phyloP scores from a whole-genome alignment of 129 eudicot species.

The carrot (Daucus carota) region DNA sequence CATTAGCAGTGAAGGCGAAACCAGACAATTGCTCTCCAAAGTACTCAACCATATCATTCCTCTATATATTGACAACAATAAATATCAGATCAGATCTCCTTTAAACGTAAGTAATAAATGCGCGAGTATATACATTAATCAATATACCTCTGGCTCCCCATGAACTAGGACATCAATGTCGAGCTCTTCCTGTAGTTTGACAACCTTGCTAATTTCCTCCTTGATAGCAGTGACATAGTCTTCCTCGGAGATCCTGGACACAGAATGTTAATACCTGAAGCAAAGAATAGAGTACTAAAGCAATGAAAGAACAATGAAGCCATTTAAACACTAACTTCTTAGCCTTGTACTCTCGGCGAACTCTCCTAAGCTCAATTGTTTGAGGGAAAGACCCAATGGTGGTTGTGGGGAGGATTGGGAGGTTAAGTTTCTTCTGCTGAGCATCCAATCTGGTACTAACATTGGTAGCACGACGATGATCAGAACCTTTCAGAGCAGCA shows the following conservation, averaged over 20 bases:
- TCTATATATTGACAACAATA: conserved; percentile 18
- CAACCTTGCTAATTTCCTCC: conserved; percentile 71
- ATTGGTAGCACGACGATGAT: conserved; percentile 95
- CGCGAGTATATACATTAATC: neutral
- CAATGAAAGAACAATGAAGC: neutral
- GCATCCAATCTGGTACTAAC: conserved; percentile 83
- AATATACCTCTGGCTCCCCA: conserved; percentile 74
- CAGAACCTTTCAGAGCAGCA: conserved; percentile 83
- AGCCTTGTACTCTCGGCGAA: conserved; percentile 98
- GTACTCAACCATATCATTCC: conserved; percentile 94
- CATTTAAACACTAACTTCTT: conserved; percentile 58
- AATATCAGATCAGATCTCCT: neutral
- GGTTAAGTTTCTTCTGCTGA: conserved; percentile 96
- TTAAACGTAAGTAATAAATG: neutral
- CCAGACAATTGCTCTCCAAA: conserved; percentile 95
- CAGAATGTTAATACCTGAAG: neutral
- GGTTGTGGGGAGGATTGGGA: conserved; percentile 95
- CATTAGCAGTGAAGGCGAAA: conserved; percentile 92
- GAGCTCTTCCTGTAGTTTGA: conserved; percentile 66
- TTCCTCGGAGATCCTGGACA: conserved; percentile 53
- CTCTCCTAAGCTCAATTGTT: conserved; percentile 91
- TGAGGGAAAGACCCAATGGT: conserved; percentile 99
- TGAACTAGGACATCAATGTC: conserved; percentile 72
- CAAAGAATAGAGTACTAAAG: neutral
- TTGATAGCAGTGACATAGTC: conserved; percentile 54